These are phyloP conservation scores for Pulveroboletus sp. DNA, from an alignment of 1,284 basidiomycete genomes.

Conservation along the genomic window DNA sequence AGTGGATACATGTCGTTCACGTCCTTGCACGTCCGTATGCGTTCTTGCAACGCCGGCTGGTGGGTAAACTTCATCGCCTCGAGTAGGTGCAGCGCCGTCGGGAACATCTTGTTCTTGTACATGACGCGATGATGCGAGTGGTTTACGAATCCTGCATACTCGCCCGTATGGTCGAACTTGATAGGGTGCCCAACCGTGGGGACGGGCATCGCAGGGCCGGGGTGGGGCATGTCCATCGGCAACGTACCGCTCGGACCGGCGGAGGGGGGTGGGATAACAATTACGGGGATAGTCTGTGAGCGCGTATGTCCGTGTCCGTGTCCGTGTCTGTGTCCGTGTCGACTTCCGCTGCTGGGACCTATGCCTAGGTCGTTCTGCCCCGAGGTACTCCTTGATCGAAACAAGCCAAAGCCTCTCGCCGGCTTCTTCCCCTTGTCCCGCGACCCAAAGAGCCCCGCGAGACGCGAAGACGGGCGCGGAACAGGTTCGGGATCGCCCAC, in stretches of 20 bases:
- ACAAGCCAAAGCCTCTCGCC: slow-evolving; percentile 19
- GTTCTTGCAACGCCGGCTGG: slow-evolving; percentile 51
- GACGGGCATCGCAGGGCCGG: slow-evolving; percentile 19
- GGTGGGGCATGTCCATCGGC: not conserved
- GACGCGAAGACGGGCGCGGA: slow-evolving; percentile 20
- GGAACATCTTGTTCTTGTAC: slow-evolving; percentile 53
- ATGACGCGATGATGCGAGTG: slow-evolving; percentile 57
- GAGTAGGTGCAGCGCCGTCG: slow-evolving; percentile 64
- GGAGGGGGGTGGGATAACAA: slow-evolving; percentile 27
- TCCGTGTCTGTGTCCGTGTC: slow-evolving; percentile 17
- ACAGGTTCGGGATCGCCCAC: slow-evolving; percentile 5
- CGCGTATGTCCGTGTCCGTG: slow-evolving; percentile 21
- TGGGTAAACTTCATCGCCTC: slow-evolving; percentile 66
- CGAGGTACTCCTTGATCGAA: slow-evolving; percentile 31
- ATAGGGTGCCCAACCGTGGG: slow-evolving; percentile 28
- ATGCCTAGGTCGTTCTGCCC: slow-evolving; percentile 15
- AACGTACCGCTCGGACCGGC: not conserved
- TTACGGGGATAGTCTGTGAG: slow-evolving; percentile 21
- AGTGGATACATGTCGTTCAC: slow-evolving; percentile 53
- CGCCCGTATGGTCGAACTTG: slow-evolving; percentile 38
- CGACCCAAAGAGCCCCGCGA: slow-evolving; percentile 28
- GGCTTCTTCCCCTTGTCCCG: slow-evolving; percentile 32
- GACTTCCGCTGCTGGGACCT: slow-evolving; percentile 19
- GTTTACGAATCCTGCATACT: slow-evolving; percentile 51
- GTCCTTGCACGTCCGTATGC: slow-evolving; percentile 47